Evolutionary conservation across 352 stramenopile species (phyloP).

Genomic region (Hyphochytrium catenoides): DNA sequence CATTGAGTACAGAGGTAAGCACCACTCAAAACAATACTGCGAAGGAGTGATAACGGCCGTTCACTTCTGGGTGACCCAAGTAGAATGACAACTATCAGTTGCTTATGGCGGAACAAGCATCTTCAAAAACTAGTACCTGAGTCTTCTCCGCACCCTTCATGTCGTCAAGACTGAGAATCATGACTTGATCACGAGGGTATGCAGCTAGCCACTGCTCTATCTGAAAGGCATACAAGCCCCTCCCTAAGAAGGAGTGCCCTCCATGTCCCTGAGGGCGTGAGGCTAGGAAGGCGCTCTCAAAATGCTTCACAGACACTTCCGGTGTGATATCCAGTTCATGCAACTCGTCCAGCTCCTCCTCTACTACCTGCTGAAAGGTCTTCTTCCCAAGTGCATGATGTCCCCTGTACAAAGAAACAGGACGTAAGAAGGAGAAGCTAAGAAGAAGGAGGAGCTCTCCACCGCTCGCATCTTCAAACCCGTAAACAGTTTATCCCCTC

Average conservation of each 20-base stretch:
- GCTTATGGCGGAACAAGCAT: background rate
- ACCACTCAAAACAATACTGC: too few species aligned
- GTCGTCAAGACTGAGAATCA: slow-evolving; percentile 78
- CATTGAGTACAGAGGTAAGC: slow-evolving; percentile 8
- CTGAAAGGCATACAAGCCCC: slow-evolving; percentile 80
- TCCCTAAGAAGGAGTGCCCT: slow-evolving; percentile 45
- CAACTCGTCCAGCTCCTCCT: slow-evolving; percentile 37
- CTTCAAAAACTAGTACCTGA: slow-evolving; percentile 17
- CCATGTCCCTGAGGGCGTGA: slow-evolving; percentile 23
- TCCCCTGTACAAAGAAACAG: slow-evolving; percentile 10
- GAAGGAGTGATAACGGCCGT: too few species aligned
- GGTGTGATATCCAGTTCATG: slow-evolving; percentile 26
- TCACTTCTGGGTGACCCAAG: too few species aligned
- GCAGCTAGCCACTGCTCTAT: slow-evolving; percentile 69
- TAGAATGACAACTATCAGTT: too few species aligned
- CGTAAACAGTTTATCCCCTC: too few species aligned
- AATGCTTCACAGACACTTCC: slow-evolving; percentile 39
- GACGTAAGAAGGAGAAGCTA: slow-evolving; percentile 1
- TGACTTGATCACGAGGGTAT: slow-evolving; percentile 63
- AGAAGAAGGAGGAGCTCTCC: too few species aligned
- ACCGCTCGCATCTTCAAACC: too few species aligned
- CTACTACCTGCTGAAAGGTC: slow-evolving; percentile 40
- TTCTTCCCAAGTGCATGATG: slow-evolving; percentile 29
- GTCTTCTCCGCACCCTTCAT: slow-evolving; percentile 47
- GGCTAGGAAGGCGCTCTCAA: slow-evolving; percentile 29